These are phyloP conservation scores for Stenocarpella maydis DNA, from an alignment of 2,329 filamentous ascomycete species.

Conservation along the genomic window DNA sequence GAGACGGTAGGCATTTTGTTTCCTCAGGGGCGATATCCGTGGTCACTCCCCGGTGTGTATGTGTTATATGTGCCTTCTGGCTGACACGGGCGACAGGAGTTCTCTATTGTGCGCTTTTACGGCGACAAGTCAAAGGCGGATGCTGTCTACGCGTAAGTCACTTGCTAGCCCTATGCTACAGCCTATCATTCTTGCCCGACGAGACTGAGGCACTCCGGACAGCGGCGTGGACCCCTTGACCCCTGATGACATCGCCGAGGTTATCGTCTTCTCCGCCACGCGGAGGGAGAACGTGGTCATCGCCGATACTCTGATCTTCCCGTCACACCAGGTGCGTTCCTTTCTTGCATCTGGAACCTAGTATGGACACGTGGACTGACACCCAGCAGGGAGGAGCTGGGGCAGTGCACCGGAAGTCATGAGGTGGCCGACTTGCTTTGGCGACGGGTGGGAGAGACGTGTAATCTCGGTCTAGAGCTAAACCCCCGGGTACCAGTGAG, in stretches of 20 bases:
- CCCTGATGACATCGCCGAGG: constrained; percentile 89
- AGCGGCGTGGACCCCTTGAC: constrained; percentile 84
- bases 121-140: constrained; percentile 91
- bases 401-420: constrained; percentile 32
- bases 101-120: constrained; percentile 86
- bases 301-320: constrained; percentile 86
- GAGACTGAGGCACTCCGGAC: constrained; percentile 18
- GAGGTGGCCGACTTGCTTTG: background rate
- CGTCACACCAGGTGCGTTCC: constrained; percentile 81
- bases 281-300: constrained; percentile 90
- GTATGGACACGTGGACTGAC: constrained; percentile 22
- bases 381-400: constrained; percentile 29
- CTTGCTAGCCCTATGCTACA: background rate
- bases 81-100: constrained; percentile 64
- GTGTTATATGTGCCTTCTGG: background rate
- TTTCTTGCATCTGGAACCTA: background rate
- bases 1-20: constrained; percentile 70
- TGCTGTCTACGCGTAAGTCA: constrained; percentile 80
- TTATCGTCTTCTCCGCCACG: constrained; percentile 85
- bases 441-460: background rate
- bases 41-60: too few relatives aligned
- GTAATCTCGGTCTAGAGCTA: background rate
- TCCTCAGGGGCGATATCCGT: too few relatives aligned
- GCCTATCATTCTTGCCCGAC: background rate
- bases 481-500: background rate